These are phyloP conservation scores for Fusarium lyarnte DNA, from an alignment of 2,329 filamentous ascomycete genomes.

Conservation along the genomic window DNA sequence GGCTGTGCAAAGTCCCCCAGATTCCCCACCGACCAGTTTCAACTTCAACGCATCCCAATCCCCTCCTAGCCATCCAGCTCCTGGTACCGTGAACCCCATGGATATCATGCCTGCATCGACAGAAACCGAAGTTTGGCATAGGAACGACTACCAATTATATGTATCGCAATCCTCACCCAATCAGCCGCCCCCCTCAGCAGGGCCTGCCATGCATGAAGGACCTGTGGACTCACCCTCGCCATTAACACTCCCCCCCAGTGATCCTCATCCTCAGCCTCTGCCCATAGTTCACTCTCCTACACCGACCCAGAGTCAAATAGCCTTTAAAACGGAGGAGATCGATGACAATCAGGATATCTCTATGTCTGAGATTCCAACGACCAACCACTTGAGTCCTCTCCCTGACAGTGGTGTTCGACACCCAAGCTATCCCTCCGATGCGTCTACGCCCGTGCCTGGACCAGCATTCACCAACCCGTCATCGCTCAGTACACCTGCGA, in stretches of 20 bases:
- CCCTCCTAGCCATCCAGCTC: constrained; percentile 49
- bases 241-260: constrained; percentile 36
- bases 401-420: constrained; percentile 42
- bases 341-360: constrained; percentile 34
- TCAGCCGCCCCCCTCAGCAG: constrained; percentile 19
- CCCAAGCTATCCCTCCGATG: constrained; percentile 51
- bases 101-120: constrained; percentile 60
- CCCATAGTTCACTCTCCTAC: constrained; percentile 44
- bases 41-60: constrained; percentile 43
- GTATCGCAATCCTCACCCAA: constrained; percentile 42
- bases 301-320: constrained; percentile 36
- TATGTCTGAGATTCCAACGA: constrained; percentile 42
- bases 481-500: constrained; percentile 58
- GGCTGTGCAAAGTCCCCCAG: constrained; percentile 39
- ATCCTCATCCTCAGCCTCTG: constrained; percentile 29
- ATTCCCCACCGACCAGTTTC: constrained; percentile 39
- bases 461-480: constrained; percentile 54
- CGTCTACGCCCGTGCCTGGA: constrained; percentile 54
- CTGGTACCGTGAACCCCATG: constrained; percentile 63
- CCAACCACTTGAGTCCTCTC: constrained; percentile 38
- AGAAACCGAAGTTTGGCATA: constrained; percentile 50
- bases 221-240: constrained; percentile 42
- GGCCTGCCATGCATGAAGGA: constrained; percentile 21
- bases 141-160: constrained; percentile 50
- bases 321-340: constrained; percentile 33